A percentile compares a stretch with the other conserved stretches of the same genome.
These are phyloP conservation scores for Xanthoconium purpureum DNA, from an alignment of 768 basidiomycete species.

Conservation along the genomic window DNA sequence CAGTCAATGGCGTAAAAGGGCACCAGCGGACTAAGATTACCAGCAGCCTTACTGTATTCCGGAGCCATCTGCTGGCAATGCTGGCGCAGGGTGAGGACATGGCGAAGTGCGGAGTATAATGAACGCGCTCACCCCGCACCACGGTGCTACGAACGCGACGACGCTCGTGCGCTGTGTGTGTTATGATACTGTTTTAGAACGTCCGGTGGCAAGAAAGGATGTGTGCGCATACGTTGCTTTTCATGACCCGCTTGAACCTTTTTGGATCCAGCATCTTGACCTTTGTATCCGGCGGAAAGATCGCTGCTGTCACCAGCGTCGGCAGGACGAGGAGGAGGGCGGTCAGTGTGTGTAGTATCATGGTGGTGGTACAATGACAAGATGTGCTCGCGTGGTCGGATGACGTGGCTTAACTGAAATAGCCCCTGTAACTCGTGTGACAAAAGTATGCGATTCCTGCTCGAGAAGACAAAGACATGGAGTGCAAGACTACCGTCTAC, in stretches of 20 bases:
- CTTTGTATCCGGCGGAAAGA: slow-evolving; percentile 49
- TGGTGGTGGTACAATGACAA: slow-evolving; percentile 11
- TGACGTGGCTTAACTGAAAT: slow-evolving; percentile 19
- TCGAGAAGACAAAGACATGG: background rate
- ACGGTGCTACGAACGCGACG: slow-evolving; percentile 92
- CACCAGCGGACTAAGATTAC: slow-evolving; percentile 73
- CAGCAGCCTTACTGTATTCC: slow-evolving; percentile 80
- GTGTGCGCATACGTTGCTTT: slow-evolving; percentile 58
- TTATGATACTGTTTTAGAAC: background rate
- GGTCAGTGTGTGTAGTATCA: slow-evolving; percentile 23
- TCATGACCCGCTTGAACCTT: slow-evolving; percentile 69
- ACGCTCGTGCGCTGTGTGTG: slow-evolving; percentile 60
- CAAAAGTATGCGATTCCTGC: background rate
- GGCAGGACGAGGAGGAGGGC: slow-evolving; percentile 30
- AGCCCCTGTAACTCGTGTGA: background rate
- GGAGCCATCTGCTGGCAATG: slow-evolving; percentile 86
- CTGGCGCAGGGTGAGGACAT: slow-evolving; percentile 18
- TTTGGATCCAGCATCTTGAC: slow-evolving; percentile 76
- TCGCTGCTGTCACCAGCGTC: slow-evolving; percentile 40
- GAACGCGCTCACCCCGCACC: slow-evolving; percentile 72
- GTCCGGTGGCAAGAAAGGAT: background rate
- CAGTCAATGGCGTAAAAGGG: slow-evolving; percentile 94
- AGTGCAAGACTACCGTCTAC: background rate
- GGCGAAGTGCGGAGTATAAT: background rate
- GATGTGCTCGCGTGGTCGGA: background rate